Conservation (phyloP, 345 rosid genomes). For the Bruguiera sexangula region DNA sequence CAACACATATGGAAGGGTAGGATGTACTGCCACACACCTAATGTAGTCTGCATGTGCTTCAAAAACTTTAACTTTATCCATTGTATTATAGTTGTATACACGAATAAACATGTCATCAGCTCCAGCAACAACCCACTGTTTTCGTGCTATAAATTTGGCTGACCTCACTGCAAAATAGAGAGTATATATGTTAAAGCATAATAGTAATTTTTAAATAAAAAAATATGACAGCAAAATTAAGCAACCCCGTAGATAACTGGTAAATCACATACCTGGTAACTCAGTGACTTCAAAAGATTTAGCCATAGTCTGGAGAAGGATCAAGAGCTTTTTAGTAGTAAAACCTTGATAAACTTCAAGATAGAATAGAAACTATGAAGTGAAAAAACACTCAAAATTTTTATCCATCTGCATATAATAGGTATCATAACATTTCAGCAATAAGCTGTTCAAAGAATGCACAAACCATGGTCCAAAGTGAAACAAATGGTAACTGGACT, state of each 20-base stretch:
- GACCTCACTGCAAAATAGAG: conserved; percentile 68
- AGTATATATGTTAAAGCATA: conserved; percentile 3
- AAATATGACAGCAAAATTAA: neutral
- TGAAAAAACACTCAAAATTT: neutral
- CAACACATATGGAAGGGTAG: conserved; percentile 81
- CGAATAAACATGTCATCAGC: conserved; percentile 92
- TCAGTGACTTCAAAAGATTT: conserved; percentile 89
- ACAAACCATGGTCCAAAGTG: too few relatives aligned
- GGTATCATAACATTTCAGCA: neutral
- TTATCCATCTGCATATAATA: neutral
- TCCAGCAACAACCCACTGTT: conserved; percentile 95
- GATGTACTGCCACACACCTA: conserved; percentile 92
- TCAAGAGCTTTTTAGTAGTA: neutral
- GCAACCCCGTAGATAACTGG: neutral
- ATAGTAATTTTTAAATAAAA: neutral
- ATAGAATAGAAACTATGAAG: neutral
- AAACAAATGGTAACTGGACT: too few relatives aligned
- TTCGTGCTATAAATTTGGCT: conserved; percentile 79
- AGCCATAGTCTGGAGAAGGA: conserved; percentile 54
- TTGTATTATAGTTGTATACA: conserved; percentile 86
- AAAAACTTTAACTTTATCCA: conserved; percentile 85
- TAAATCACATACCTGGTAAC: conserved; percentile 58
- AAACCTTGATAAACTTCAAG: neutral
- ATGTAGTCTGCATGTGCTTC: conserved; percentile 97
- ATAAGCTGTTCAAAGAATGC: too few relatives aligned